phyloP scores from a whole-genome alignment of 169 alveolate species.

The Cryptosporidium parvum region DNA sequence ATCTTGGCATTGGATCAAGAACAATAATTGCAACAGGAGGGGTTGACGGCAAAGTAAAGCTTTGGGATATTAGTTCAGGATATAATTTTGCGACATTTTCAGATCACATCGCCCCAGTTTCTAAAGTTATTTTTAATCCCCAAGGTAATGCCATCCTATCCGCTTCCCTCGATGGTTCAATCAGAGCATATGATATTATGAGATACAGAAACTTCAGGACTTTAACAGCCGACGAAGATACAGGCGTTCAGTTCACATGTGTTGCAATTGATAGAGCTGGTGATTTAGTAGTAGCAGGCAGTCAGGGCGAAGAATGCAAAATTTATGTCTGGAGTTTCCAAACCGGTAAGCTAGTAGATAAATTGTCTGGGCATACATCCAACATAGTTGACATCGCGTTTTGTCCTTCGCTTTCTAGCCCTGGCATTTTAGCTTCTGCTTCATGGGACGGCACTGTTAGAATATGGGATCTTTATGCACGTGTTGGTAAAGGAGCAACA shows the following conservation, averaged over 20 bases:
- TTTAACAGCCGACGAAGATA: constrained; percentile 82
- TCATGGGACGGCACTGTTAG: constrained; percentile 95
- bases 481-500: constrained; percentile 90
- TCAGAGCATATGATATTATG: constrained; percentile 96
- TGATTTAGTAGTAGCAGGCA: constrained; percentile 97
- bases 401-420: constrained; percentile 84
- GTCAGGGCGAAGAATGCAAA: constrained; percentile 89
- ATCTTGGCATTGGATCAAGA: constrained; percentile 89
- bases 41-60: constrained; percentile 95
- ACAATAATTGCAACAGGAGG: constrained; percentile 97
- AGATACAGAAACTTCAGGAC: constrained; percentile 91
- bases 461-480: constrained; percentile 89
- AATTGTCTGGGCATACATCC: constrained; percentile 92
- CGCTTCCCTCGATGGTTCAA: constrained; percentile 97
- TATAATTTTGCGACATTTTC: constrained; percentile 94
- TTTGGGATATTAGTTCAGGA: constrained; percentile 95
- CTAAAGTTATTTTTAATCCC: constrained; percentile 92
- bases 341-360: constrained; percentile 90
- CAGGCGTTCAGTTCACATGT: constrained; percentile 91
- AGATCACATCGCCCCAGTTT: constrained; percentile 94
- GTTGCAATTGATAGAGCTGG: constrained; percentile 95
- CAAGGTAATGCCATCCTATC: constrained; percentile 94
- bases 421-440: constrained; percentile 92
- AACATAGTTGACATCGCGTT: constrained; percentile 92
- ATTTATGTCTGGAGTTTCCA: constrained; percentile 87